These are phyloP conservation scores for Codiaeum variegatum DNA, from an alignment of 441 rosid genomes.

Conservation along the genomic window DNA sequence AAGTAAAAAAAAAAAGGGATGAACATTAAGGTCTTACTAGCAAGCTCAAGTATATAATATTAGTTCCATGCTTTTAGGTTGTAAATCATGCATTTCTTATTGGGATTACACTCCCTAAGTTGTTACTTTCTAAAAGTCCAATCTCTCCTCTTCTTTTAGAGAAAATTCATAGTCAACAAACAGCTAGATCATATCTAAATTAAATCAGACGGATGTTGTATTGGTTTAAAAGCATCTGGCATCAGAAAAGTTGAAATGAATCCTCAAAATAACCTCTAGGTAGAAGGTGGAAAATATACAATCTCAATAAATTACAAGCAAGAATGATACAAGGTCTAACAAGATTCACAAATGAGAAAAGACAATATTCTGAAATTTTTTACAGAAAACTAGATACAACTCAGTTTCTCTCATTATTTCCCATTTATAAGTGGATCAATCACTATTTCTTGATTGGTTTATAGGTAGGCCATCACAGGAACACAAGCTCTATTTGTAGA, in stretches of 20 bases:
- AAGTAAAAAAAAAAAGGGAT: neutral
- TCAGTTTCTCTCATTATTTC: neutral
- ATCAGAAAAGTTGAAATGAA: constrained; percentile 19
- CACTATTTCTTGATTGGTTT: neutral
- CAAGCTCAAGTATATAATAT: neutral
- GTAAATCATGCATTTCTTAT: neutral
- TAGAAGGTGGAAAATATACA: neutral
- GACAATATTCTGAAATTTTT: too few species aligned
- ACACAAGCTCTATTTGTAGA: neutral
- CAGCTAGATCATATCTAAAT: neutral
- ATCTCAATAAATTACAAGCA: neutral
- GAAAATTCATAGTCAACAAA: neutral
- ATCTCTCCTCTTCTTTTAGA: neutral
- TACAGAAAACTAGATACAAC: neutral
- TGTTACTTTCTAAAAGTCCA: neutral
- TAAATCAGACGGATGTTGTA: neutral
- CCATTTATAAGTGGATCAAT: neutral
- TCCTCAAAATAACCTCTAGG: constrained; percentile 8
- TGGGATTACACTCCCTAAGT: neutral
- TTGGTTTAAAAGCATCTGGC: constrained; percentile 49
- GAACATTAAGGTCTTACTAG: neutral
- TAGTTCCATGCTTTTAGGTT: neutral
- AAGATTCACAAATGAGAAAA: neutral
- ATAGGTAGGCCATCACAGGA: neutral
- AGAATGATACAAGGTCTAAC: neutral